Conservation (phyloP, 225 moss, liverwort and hornwort species). For the Anthoceros angustus region DNA sequence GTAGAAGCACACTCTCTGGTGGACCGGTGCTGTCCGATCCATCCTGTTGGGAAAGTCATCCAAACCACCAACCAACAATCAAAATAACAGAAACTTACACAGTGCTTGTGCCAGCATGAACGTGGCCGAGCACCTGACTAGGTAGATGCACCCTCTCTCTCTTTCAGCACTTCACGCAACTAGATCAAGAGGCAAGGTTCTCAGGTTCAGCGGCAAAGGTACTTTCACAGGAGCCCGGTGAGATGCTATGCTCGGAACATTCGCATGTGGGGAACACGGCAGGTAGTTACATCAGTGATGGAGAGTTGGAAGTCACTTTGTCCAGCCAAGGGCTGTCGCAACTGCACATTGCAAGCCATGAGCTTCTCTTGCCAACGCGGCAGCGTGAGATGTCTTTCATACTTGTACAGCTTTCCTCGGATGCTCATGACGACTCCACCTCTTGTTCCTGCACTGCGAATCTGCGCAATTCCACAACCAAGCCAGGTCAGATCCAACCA, state of each 20-base stretch:
- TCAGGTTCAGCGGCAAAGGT: no score
- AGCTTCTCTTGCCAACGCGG: constrained; percentile 54
- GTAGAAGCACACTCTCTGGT: neutral
- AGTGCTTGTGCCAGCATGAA: constrained; percentile 10
- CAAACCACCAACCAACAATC: constrained; percentile 10
- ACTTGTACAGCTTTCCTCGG: constrained; percentile 38
- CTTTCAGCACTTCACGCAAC: no score
- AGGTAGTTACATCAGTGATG: constrained; percentile 11
- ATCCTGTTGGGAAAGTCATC: neutral
- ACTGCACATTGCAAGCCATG: constrained; percentile 25
- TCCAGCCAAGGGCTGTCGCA: constrained; percentile 25
- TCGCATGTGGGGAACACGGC: constrained; percentile 12
- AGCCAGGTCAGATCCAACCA: neutral
- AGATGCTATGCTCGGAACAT: no score
- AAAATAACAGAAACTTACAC: constrained; percentile 17
- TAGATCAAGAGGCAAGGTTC: no score
- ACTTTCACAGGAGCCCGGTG: no score
- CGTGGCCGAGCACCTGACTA: no score
- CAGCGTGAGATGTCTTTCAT: constrained; percentile 38
- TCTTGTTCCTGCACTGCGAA: constrained; percentile 29
- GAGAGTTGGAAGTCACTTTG: constrained; percentile 27
- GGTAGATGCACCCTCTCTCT: no score
- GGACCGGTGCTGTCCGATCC: neutral
- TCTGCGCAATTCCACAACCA: constrained; percentile 15
- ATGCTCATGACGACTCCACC: constrained; percentile 30